Conservation (phyloP, 2,329 filamentous ascomycete species). For the Orbilia quercus region DNA sequence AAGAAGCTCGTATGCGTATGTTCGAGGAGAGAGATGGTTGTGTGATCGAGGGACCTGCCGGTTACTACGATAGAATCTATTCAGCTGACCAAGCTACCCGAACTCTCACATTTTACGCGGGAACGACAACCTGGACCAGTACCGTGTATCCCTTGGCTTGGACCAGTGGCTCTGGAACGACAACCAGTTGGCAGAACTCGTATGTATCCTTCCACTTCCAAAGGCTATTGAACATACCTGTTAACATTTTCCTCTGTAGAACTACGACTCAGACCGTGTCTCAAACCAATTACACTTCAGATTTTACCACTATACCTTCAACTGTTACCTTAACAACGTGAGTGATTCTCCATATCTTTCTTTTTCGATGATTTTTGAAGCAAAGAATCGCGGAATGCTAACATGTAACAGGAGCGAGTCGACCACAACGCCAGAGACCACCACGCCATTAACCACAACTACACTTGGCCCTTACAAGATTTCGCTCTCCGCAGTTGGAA, state of each 20-base stretch:
- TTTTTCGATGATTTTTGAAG: too few relatives aligned
- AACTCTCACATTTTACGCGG: not conserved
- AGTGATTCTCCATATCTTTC: not conserved
- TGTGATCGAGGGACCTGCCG: conserved; percentile 15
- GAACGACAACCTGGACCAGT: conserved; percentile 1
- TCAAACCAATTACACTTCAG: not conserved
- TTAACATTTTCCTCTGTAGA: conserved; percentile 3
- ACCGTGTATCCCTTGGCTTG: conserved; percentile 5
- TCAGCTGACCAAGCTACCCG: not conserved
- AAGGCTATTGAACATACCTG: too few relatives aligned
- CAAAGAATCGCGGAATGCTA: not conserved
- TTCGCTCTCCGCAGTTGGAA: conserved; percentile 21
- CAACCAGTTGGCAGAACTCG: conserved; percentile 7
- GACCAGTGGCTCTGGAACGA: not conserved
- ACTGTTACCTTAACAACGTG: not conserved
- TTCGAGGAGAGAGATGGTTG: conserved; percentile 21
- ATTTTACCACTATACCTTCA: not conserved
- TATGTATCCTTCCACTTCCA: not conserved
- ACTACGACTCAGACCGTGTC: not conserved
- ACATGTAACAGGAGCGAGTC: not conserved
- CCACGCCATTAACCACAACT: conserved; percentile 9
- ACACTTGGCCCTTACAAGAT: conserved; percentile 33
- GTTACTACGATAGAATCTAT: conserved; percentile 4
- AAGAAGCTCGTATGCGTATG: not conserved
- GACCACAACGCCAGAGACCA: not conserved